These are phyloP conservation scores for Curvularia verruculosa DNA, from an alignment of 2,329 filamentous ascomycete species.

Conservation along the genomic window DNA sequence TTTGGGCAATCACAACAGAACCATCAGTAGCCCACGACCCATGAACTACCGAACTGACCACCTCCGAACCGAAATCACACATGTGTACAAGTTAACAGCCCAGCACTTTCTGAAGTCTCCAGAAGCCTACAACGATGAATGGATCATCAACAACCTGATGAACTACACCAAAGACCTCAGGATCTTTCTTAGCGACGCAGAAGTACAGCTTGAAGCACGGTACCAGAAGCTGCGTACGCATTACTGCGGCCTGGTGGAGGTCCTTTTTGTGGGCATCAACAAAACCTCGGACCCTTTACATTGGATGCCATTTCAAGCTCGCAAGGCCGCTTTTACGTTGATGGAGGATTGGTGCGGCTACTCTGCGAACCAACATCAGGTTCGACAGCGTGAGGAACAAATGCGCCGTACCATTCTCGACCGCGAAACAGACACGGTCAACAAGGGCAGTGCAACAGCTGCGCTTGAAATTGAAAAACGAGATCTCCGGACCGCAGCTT, in stretches of 20 bases:
- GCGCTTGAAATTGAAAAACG: constrained; percentile 97
- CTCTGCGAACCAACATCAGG: constrained; percentile 85
- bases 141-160: constrained; percentile 86
- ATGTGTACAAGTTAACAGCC: constrained; percentile 93
- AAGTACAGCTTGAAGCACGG: constrained; percentile 92
- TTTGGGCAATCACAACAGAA: constrained; percentile 77
- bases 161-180: constrained; percentile 91
- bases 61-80: constrained; percentile 89
- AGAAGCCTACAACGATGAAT: constrained; percentile 83
- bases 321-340: constrained; percentile 91
- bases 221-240: constrained; percentile 91
- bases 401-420: constrained; percentile 87
- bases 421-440: constrained; percentile 73
- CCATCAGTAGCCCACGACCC: constrained; percentile 75
- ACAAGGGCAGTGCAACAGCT: constrained; percentile 79
- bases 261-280: constrained; percentile 89
- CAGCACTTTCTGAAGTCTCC: constrained; percentile 83
- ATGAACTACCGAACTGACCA: constrained; percentile 84
- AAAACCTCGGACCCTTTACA: constrained; percentile 81
- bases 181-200: constrained; percentile 90
- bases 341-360: constrained; percentile 99
- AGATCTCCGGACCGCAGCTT: constrained; percentile 84
- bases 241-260: constrained; percentile 92
- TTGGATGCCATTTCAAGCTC: constrained; percentile 97
- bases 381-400: constrained; percentile 80